Evolutionary conservation across 169 alveolate genomes (phyloP), one percentile per base, ranked within the genome.

Genomic region (Babesia ovis): DNA sequence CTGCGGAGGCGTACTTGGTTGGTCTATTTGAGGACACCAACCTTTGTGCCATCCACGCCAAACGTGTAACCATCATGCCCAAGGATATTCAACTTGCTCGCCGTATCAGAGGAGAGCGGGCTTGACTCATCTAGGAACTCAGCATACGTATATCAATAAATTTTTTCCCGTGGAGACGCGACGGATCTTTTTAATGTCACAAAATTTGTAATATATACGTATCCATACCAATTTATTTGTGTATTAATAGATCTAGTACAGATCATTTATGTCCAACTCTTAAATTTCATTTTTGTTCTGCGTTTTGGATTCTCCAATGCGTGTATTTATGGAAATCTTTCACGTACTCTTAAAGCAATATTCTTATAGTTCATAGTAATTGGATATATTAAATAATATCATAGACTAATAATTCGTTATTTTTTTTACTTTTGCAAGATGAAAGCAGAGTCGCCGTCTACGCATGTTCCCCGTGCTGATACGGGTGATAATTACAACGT

Each of bases 51-150:
- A 98, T 98, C 85, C 99, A 98, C 90, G 99, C 99, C 42, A 97
- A 97, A 91, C 95, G 99, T 80, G 99, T 98, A 45, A 98, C 99
- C 69, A 98, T 98, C 74, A 98, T 98, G 99, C 99, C 99, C 42
- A 98, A 97, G 95, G 99, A 97, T 77, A 92, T 98, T 58, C 98
- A 98, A 82, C 92, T 98, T 48, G 99, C 99, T 32, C 91, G 99
- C 80, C 92, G 99, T 83, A 98, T 98, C 73, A 93, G 99, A 69
- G 99, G 99, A 54, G 99, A 98, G 75, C 90, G 99, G 72, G 87
- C 95, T 22, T 91, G 76, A 90, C 20, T n/a, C n/a, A 43, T 43
- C 51, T 43, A 4, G 51, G n/a, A n/a, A 4, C n/a, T 43, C 1
- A 2, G 1, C 51, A 43, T 4, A 43, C 5, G 5, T 43, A 2